Conservation (phyloP, 1,284 basidiomycete genomes). For the Sporisorium scitamineum region DNA sequence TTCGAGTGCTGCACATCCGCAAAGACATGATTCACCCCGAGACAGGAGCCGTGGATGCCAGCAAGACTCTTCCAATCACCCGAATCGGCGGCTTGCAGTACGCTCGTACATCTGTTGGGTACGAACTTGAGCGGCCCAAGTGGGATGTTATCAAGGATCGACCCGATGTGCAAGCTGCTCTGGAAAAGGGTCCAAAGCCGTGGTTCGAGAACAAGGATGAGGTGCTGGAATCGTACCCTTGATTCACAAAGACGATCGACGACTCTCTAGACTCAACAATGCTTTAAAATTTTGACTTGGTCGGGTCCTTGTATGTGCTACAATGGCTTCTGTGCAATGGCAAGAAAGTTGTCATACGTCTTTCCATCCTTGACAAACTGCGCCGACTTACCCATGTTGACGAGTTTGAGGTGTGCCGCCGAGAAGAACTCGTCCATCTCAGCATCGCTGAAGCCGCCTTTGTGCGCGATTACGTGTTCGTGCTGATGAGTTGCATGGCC, state of each 20-base stretch:
- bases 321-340: constrained; percentile 32
- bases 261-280: background rate
- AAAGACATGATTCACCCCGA: constrained; percentile 54
- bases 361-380: constrained; percentile 39
- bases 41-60: constrained; percentile 47
- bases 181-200: constrained; percentile 28
- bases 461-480: constrained; percentile 45
- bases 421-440: constrained; percentile 44
- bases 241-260: background rate
- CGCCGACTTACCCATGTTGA: constrained; percentile 39
- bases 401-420: constrained; percentile 33
- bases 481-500: constrained; percentile 16
- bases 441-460: constrained; percentile 33
- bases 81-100: constrained; percentile 58
- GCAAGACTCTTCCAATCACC: constrained; percentile 51
- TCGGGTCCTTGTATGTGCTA: constrained; percentile 8
- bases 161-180: constrained; percentile 39
- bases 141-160: constrained; percentile 44
- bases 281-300: too few relatives aligned
- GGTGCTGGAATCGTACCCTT: constrained; percentile 41
- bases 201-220: constrained; percentile 45
- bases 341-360: constrained; percentile 39
- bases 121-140: constrained; percentile 54
- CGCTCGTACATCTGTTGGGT: constrained; percentile 39
- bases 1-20: constrained; percentile 54